Conservation (phyloP, 2,329 filamentous ascomycete genomes). For the Aspergillus sp. region DNA sequence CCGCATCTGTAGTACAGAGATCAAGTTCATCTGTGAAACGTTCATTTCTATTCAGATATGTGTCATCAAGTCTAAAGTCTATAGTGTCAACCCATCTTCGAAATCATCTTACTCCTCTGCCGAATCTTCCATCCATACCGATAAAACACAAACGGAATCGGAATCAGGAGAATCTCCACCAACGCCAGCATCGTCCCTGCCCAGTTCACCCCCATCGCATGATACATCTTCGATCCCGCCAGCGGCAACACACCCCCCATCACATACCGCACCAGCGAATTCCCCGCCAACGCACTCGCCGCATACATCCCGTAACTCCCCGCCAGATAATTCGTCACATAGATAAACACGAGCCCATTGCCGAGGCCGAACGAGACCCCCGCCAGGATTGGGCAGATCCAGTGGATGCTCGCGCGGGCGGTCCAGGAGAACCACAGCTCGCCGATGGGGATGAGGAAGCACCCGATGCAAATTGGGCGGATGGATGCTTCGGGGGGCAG, state of each 20-base stretch:
- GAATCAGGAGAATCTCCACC: conserved; percentile 22
- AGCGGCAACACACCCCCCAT: conserved; percentile 54
- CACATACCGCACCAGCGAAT: background rate
- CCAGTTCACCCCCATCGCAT: conserved; percentile 62
- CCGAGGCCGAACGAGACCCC: background rate
- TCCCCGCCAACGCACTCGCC: background rate
- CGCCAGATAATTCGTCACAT: conserved; percentile 65
- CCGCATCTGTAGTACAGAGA: too few species aligned
- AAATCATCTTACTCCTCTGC: conserved; percentile 12
- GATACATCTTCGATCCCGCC: conserved; percentile 65
- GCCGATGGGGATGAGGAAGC: conserved; percentile 64
- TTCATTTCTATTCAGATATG: too few species aligned
- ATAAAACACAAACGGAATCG: conserved; percentile 42
- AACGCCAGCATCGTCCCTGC: conserved; percentile 56
- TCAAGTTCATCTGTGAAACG: too few species aligned
- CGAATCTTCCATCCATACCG: conserved; percentile 35
- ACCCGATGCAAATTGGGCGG: conserved; percentile 66
- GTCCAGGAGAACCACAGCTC: conserved; percentile 80
- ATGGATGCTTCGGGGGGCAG: conserved; percentile 68
- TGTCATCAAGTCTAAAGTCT: too few species aligned
- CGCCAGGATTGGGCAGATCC: background rate
- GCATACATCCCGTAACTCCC: conserved; percentile 60
- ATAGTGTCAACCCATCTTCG: too few species aligned
- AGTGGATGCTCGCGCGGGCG: conserved; percentile 55
- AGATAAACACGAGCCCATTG: background rate